Conservation (phyloP, 1,284 basidiomycete genomes). For the Trichosporon sp. region DNA sequence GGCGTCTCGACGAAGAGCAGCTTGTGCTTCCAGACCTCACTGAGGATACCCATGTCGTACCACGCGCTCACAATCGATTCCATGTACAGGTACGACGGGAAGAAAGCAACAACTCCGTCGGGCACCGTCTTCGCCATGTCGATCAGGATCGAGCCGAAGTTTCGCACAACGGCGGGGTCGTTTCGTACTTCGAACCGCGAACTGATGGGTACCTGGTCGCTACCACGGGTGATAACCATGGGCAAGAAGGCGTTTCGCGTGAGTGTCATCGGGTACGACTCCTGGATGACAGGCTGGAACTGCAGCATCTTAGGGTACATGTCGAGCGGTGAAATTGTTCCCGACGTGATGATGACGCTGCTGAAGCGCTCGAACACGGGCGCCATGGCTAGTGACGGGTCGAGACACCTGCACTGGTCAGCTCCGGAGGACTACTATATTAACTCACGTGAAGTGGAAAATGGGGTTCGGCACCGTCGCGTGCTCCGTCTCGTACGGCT, state of each 20-base stretch:
- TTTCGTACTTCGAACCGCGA: conserved; percentile 99
- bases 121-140: conserved; percentile 98
- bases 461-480: conserved; percentile 98
- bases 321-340: conserved; percentile 96
- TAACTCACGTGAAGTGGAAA: conserved; percentile 89
- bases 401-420: conserved; percentile 71
- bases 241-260: conserved; percentile 96
- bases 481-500: conserved; percentile 98
- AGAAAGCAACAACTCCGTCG: conserved; percentile 99
- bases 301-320: conserved; percentile 99
- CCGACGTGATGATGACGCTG: conserved; percentile 97
- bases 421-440: background rate
- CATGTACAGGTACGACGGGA: conserved; percentile 99
- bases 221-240: conserved; percentile 96
- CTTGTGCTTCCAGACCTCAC: conserved; percentile 99
- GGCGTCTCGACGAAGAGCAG: conserved; percentile 99
- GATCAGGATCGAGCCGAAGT: conserved; percentile 96
- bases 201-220: conserved; percentile 97
- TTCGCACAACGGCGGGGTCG: conserved; percentile 97
- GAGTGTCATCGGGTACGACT: conserved; percentile 97
- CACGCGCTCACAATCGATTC: conserved; percentile 99
- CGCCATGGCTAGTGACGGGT: conserved; percentile 95
- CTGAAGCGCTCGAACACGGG: conserved; percentile 98
- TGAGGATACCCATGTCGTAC: conserved; percentile 99
- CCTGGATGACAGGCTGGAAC: conserved; percentile 95